These are phyloP conservation scores for Cubamyces lactineus DNA, from an alignment of 768 basidiomycete genomes.

Conservation along the genomic window DNA sequence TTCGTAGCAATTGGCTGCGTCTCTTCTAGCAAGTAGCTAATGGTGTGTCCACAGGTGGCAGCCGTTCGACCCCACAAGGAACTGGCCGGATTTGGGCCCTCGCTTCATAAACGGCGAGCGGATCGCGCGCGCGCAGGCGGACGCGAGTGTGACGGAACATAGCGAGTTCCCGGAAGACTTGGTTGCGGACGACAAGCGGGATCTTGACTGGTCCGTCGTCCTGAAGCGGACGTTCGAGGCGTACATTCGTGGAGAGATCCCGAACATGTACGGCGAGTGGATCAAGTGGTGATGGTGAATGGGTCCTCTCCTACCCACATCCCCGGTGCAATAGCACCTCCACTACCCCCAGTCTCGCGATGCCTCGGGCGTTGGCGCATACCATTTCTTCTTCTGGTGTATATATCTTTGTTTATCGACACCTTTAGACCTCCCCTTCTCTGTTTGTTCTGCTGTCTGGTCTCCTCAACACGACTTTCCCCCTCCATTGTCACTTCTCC, in stretches of 20 bases:
- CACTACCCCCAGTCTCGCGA: neutral
- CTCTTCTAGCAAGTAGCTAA: neutral
- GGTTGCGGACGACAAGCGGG: slow-evolving; percentile 70
- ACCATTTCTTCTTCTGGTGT: slow-evolving; percentile 16
- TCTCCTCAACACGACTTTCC: neutral
- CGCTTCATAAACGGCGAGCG: slow-evolving; percentile 79
- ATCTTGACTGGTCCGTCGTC: slow-evolving; percentile 91
- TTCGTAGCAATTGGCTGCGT: slow-evolving; percentile 37
- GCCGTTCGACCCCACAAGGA: slow-evolving; percentile 90
- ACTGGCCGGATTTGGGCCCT: slow-evolving; percentile 92
- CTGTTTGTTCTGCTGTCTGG: slow-evolving; percentile 6
- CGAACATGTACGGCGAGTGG: slow-evolving; percentile 96
- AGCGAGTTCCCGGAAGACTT: slow-evolving; percentile 43
- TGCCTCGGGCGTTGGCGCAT: slow-evolving; percentile 1
- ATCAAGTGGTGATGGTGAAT: slow-evolving; percentile 43
- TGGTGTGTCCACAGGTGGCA: slow-evolving; percentile 72
- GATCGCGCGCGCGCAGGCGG: slow-evolving; percentile 53
- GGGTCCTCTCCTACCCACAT: neutral
- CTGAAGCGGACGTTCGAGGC: slow-evolving; percentile 95
- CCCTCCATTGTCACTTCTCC: neutral
- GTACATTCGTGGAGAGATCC: slow-evolving; percentile 86
- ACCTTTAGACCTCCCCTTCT: slow-evolving; percentile 1
- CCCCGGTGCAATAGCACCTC: too few species aligned
- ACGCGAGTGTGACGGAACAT: slow-evolving; percentile 31
- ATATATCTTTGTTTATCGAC: slow-evolving; percentile 18